Evolutionary conservation across 257 asterid genomes (phyloP).

Genomic region (Voacanga thouarsii): DNA sequence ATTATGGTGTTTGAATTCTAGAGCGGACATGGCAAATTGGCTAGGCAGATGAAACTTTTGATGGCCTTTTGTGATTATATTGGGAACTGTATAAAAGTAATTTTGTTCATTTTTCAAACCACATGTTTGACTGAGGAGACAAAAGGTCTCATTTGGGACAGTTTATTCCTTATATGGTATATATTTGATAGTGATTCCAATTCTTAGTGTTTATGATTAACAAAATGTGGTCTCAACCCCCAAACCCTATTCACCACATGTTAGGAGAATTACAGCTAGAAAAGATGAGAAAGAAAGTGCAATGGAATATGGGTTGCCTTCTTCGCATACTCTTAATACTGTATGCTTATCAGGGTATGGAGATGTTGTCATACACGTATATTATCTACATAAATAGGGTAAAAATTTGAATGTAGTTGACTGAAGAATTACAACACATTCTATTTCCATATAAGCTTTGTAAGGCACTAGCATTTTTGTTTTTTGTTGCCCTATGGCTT

Average conservation of each 20-base stretch:
- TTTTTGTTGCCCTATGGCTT: neutral
- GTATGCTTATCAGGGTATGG: conserved; percentile 89
- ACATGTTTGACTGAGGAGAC: neutral
- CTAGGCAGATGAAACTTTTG: conserved; percentile 93
- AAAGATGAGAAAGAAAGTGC: conserved; percentile 87
- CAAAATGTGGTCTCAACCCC: conserved; percentile 95
- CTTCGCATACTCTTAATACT: conserved; percentile 95
- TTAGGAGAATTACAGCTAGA: conserved; percentile 76
- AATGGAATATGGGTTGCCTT: conserved; percentile 88
- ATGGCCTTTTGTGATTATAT: conserved; percentile 83
- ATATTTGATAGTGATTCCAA: conserved; percentile 1
- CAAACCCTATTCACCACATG: conserved; percentile 70
- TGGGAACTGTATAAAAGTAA: conserved; percentile 74
- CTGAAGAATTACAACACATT: neutral
- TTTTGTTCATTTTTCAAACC: neutral
- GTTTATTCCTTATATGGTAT: neutral
- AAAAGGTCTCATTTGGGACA: neutral
- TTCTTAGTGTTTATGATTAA: conserved; percentile 24
- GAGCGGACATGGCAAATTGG: conserved; percentile 94
- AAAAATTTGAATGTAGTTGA: neutral
- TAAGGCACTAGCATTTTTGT: neutral
- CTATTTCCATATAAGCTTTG: neutral
- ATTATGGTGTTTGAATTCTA: conserved; percentile 27
- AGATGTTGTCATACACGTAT: neutral
- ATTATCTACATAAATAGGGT: neutral